Percentiles rank a stretch among this genome's conserved stretches.
Conservation (phyloP, 1,139 yeast genomes). For the Pichia sp. region DNA sequence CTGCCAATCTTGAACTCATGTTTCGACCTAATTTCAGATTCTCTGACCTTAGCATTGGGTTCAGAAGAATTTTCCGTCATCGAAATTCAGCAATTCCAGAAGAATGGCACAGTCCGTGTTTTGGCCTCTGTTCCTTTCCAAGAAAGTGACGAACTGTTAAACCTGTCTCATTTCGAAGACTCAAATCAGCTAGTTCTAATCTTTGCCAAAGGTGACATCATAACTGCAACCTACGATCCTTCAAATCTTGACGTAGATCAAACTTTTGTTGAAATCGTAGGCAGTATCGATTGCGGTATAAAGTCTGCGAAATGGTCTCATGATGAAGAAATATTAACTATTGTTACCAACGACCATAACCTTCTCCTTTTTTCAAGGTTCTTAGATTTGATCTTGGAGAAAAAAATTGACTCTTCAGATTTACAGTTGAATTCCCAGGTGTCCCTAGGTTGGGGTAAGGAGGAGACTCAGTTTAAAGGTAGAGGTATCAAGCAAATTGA, state of each 20-base stretch:
- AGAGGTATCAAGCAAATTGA: constrained; percentile 80
- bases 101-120: constrained; percentile 49
- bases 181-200: constrained; percentile 57
- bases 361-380: constrained; percentile 66
- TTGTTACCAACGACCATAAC: constrained; percentile 64
- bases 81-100: constrained; percentile 58
- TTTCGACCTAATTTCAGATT: constrained; percentile 75
- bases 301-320: constrained; percentile 81
- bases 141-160: constrained; percentile 37
- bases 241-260: constrained; percentile 46
- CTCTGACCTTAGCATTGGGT: constrained; percentile 63
- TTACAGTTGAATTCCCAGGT: constrained; percentile 72
- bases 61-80: constrained; percentile 55
- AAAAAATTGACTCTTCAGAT: constrained; percentile 55
- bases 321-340: constrained; percentile 79
- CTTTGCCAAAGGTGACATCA: constrained; percentile 64
- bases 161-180: constrained; percentile 66
- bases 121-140: constrained; percentile 55
- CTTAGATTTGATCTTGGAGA: constrained; percentile 78
- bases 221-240: constrained; percentile 58
- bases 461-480: constrained; percentile 95
- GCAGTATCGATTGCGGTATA: constrained; percentile 76
- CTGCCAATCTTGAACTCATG: constrained; percentile 52
- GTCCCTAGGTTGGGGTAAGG: constrained; percentile 97
- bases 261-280: constrained; percentile 68